Evolutionary conservation across 176 grass and related monocot genomes (phyloP).

Genomic region (Stipa capillata): DNA sequence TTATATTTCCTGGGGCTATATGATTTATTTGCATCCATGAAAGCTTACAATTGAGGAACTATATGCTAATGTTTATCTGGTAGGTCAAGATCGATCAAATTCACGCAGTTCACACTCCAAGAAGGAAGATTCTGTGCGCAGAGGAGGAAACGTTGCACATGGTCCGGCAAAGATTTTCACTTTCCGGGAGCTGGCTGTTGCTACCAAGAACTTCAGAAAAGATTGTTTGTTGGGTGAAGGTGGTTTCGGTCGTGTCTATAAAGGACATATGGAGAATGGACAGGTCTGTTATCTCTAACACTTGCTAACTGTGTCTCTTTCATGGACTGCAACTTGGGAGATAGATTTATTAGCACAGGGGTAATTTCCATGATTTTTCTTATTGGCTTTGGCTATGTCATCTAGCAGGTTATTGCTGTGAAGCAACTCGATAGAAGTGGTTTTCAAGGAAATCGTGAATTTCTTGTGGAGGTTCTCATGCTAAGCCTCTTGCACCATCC

Average conservation of each 20-base stretch:
- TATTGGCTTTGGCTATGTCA: background rate
- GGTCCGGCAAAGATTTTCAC: constrained; percentile 69
- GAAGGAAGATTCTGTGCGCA: constrained; percentile 50
- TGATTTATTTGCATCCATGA: background rate
- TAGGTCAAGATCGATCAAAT: constrained; percentile 29
- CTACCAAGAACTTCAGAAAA: constrained; percentile 72
- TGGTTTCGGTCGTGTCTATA: constrained; percentile 80
- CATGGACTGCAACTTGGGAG: constrained; percentile 1
- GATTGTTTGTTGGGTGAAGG: constrained; percentile 87
- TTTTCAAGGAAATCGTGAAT: constrained; percentile 95
- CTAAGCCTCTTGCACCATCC: constrained; percentile 88
- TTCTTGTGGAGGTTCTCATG: constrained; percentile 99
- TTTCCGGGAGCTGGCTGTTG: constrained; percentile 71
- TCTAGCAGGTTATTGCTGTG: constrained; percentile 71
- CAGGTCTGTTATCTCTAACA: constrained; percentile 41
- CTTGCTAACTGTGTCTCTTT: background rate
- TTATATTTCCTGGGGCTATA: background rate
- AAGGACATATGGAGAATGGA: constrained; percentile 77
- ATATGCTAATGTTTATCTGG: background rate
- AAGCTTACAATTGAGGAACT: background rate
- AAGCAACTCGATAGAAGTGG: constrained; percentile 94
- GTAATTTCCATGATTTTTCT: constrained; percentile 4
- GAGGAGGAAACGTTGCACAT: constrained; percentile 43
- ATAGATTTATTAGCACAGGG: background rate
- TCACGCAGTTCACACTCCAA: constrained; percentile 31